phyloP scores from a whole-genome alignment of 139 green algal genomes.

The Picochlorum sp. region DNA sequence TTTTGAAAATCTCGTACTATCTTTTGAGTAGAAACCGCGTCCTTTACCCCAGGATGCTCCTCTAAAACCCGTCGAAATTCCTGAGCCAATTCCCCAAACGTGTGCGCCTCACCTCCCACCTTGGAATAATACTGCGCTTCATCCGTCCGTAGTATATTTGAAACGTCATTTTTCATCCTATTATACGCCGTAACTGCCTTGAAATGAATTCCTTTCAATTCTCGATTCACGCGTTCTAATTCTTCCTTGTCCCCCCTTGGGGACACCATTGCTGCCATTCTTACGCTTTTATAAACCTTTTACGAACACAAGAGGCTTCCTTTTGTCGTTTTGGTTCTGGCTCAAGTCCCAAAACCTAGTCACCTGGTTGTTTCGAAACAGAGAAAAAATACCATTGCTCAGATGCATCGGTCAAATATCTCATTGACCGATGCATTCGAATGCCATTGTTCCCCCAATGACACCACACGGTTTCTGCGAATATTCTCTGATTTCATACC shows the following conservation, averaged over 20 bases:
- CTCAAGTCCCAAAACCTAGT: no score
- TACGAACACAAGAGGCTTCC: no score
- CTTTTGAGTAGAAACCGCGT: conserved; percentile 30
- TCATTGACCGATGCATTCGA: no score
- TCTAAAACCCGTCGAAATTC: conserved; percentile 19
- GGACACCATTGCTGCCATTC: neutral
- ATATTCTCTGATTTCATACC: no score
- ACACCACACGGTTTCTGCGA: no score
- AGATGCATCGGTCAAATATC: no score
- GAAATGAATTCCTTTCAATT: conserved; percentile 27
- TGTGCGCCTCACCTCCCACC: conserved; percentile 7
- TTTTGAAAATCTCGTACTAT: conserved; percentile 40
- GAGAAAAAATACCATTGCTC: no score
- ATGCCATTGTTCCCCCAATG: no score
- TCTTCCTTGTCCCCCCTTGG: neutral
- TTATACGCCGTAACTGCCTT: conserved; percentile 27
- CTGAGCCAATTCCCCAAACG: conserved; percentile 13
- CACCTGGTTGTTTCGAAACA: no score
- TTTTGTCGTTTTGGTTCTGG: no score
- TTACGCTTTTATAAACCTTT: neutral
- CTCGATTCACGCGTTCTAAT: conserved; percentile 8
- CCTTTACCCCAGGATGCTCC: conserved; percentile 15
- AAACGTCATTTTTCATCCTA: conserved; percentile 40
- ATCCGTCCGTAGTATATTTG: conserved; percentile 45
- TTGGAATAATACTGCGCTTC: conserved; percentile 58